A percentile compares a stretch with the other conserved stretches of the same genome.
Conservation (phyloP, 208 protist genomes). For the Naegleria gruberi region DNA sequence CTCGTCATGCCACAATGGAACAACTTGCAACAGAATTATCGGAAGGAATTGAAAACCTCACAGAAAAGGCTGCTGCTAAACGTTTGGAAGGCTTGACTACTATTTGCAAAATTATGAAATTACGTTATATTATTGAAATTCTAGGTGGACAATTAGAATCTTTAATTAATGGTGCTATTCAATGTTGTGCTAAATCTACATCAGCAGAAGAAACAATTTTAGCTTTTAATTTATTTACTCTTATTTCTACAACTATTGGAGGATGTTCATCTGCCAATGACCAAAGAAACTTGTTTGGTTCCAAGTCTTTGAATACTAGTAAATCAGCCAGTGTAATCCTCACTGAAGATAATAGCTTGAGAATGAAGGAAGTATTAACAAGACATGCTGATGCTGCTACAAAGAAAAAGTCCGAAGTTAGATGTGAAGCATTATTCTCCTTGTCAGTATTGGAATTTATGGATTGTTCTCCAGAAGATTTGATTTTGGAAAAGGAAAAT, state of each 20-base stretch:
- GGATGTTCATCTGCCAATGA: not conserved
- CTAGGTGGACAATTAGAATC: not conserved
- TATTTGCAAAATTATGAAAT: not conserved
- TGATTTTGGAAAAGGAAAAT: not conserved
- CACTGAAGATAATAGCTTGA: not conserved
- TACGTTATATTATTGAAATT: not conserved
- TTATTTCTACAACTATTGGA: not conserved
- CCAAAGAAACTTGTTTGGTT: not conserved
- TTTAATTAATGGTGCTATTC: not conserved
- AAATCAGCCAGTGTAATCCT: not conserved
- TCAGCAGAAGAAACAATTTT: not conserved
- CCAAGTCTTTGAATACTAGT: not conserved
- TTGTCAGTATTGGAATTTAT: not conserved
- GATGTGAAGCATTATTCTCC: not conserved
- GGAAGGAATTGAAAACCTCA: not conserved
- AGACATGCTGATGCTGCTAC: not conserved
- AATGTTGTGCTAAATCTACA: not conserved
- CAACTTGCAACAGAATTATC: not conserved
- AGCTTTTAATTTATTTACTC: not conserved
- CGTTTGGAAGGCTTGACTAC: not conserved
- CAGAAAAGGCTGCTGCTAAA: not conserved
- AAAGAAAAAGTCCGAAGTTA: not conserved
- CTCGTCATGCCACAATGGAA: not conserved
- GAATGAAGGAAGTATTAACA: not conserved
- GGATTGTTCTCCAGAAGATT: not conserved